phyloP scores from a whole-genome alignment of 2,329 filamentous ascomycete species.

The Neonectria magnoliae region DNA sequence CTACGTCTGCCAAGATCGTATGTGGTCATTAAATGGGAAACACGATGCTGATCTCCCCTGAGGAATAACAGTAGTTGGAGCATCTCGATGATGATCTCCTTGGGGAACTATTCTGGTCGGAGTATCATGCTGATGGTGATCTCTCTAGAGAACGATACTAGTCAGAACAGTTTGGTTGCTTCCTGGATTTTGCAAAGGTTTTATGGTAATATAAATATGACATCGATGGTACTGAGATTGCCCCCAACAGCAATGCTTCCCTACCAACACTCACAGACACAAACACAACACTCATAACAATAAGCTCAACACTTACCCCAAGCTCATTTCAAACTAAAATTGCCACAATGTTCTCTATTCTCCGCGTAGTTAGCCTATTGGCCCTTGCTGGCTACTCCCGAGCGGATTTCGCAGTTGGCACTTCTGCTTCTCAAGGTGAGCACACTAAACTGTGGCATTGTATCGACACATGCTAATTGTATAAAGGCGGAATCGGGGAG shows the following conservation, averaged over 20 bases:
- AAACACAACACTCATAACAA: not conserved
- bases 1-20: not conserved
- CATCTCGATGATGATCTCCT: not conserved
- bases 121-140: too few relatives aligned
- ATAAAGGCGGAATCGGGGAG: not conserved
- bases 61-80: not conserved
- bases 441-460: not conserved
- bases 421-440: not conserved
- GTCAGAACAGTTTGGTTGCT: not conserved
- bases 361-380: not conserved
- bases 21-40: not conserved
- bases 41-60: not conserved
- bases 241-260: not conserved
- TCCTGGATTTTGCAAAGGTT: not conserved
- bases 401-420: constrained; percentile 1
- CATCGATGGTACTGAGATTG: not conserved
- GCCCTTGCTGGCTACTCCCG: not conserved
- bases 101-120: too few relatives aligned
- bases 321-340: not conserved
- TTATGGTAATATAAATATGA: not conserved
- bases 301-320: not conserved
- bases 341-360: not conserved
- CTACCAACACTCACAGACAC: not conserved
- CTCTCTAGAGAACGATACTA: not conserved
- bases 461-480: not conserved